Percentiles rank a stretch among this genome's conserved stretches.
phyloP scores from a whole-genome alignment of 305 asterid genomes.

The Fraxinus paxiana region DNA sequence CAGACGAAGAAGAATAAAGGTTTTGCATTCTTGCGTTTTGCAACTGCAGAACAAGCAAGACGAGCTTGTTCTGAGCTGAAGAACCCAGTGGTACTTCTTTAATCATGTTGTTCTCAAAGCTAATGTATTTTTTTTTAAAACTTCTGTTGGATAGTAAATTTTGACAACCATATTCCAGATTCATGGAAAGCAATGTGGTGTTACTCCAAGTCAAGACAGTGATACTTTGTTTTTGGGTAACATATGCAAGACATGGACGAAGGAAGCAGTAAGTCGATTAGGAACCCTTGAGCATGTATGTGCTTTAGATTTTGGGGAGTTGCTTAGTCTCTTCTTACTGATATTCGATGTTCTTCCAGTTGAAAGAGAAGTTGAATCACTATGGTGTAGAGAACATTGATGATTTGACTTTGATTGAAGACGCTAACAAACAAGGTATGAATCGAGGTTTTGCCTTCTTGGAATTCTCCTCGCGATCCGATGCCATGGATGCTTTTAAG shows the following conservation, averaged over 20 bases:
- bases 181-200: conserved; percentile 96
- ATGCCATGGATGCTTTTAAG: conserved; percentile 97
- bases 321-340: conserved; percentile 37
- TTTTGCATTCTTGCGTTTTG: conserved; percentile 95
- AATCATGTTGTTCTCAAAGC: conserved; percentile 30
- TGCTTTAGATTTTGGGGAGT: conserved; percentile 20
- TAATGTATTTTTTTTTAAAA: conserved; percentile 24
- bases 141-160: conserved; percentile 22
- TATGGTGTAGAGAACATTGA: conserved; percentile 46
- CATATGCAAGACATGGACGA: conserved; percentile 92
- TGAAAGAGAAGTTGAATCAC: conserved; percentile 47
- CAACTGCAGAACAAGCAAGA: conserved; percentile 89
- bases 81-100: conserved; percentile 79
- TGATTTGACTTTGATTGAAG: conserved; percentile 52
- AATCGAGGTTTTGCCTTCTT: conserved; percentile 53
- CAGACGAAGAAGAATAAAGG: conserved; percentile 95
- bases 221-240: conserved; percentile 95
- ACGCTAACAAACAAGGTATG: conserved; percentile 42
- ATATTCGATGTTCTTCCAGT: conserved; percentile 44
- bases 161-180: conserved; percentile 70
- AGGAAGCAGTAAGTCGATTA: conserved; percentile 80
- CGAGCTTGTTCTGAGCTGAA: conserved; percentile 78
- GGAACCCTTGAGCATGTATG: conserved; percentile 29
- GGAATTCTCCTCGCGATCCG: conserved; percentile 89
- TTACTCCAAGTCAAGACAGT: conserved; percentile 96